Evolutionary conservation across 2,329 filamentous ascomycete genomes (phyloP).

Genomic region (Fusarium globosum): DNA sequence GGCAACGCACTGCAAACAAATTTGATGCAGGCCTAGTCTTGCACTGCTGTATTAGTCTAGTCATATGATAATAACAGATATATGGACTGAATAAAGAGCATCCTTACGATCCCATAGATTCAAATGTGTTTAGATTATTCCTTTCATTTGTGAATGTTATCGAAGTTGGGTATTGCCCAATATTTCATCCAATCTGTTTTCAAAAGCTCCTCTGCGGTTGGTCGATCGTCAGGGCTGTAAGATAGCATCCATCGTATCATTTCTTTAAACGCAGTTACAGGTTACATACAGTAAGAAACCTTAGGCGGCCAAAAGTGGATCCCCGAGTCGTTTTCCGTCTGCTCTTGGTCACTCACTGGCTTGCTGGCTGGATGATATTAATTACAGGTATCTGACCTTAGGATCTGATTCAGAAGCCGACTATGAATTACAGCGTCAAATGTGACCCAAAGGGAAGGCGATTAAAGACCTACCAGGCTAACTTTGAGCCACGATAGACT

Average conservation of each 20-base stretch:
- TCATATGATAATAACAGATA: too few relatives aligned
- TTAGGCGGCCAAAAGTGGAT: background rate
- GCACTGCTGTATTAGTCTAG: too few relatives aligned
- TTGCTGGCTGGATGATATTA: background rate
- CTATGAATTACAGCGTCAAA: too few relatives aligned
- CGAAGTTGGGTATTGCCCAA: conserved; percentile 3
- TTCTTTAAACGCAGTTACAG: background rate
- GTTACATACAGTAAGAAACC: background rate
- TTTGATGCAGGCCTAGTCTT: background rate
- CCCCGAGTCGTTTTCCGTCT: background rate
- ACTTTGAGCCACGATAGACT: too few relatives aligned
- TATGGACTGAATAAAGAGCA: fast-evolving
- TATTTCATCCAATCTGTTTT: conserved; percentile 5
- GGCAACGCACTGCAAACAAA: background rate
- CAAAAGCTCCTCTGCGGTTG: conserved; percentile 9
- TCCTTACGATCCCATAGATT: fast-evolving
- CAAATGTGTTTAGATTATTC: fast-evolving
- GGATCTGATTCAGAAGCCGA: too few relatives aligned
- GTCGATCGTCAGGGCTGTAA: background rate
- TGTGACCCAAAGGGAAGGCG: too few relatives aligned
- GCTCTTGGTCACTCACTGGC: background rate
- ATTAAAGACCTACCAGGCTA: too few relatives aligned
- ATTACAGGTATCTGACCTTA: background rate
- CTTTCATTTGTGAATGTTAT: fast-evolving
- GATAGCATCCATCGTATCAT: conserved; percentile 24